These are phyloP conservation scores for Pharnaceum exiguum DNA, from an alignment of 148 eudicot species.

Conservation along the genomic window DNA sequence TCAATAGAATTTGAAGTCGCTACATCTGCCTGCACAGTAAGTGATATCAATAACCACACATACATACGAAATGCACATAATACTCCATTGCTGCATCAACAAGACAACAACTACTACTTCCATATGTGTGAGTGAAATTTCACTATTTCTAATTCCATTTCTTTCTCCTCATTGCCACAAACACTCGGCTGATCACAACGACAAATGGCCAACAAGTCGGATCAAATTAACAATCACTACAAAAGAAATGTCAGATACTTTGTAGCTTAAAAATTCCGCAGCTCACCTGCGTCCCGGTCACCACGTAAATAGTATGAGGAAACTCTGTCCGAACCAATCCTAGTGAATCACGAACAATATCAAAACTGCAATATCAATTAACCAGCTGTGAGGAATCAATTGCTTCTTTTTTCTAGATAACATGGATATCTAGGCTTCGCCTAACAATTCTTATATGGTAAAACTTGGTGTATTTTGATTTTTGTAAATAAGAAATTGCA, in stretches of 20 bases:
- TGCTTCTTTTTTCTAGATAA: too few relatives aligned
- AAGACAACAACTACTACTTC: too few relatives aligned
- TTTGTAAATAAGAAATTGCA: too few relatives aligned
- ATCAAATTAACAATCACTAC: background rate
- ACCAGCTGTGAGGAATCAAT: too few relatives aligned
- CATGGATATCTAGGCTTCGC: too few relatives aligned
- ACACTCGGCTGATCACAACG: too few relatives aligned
- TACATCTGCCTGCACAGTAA: conserved; percentile 61
- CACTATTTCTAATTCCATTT: too few relatives aligned
- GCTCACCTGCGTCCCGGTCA: conserved; percentile 89
- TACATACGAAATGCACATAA: background rate
- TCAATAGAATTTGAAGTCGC: conserved; percentile 67
- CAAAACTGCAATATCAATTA: conserved; percentile 59
- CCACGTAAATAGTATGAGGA: conserved; percentile 79
- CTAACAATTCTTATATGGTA: too few relatives aligned
- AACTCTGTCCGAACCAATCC: conserved; percentile 84
- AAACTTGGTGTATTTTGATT: too few relatives aligned
- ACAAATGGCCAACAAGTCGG: background rate
- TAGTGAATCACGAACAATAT: conserved; percentile 69
- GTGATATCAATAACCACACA: background rate
- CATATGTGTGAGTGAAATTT: too few relatives aligned
- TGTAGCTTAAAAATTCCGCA: background rate
- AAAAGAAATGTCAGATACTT: background rate
- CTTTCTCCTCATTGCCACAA: too few relatives aligned
- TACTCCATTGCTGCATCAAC: background rate